phyloP scores from a whole-genome alignment of 805 yeast species.

The Saccharomycopsis selenospora region DNA sequence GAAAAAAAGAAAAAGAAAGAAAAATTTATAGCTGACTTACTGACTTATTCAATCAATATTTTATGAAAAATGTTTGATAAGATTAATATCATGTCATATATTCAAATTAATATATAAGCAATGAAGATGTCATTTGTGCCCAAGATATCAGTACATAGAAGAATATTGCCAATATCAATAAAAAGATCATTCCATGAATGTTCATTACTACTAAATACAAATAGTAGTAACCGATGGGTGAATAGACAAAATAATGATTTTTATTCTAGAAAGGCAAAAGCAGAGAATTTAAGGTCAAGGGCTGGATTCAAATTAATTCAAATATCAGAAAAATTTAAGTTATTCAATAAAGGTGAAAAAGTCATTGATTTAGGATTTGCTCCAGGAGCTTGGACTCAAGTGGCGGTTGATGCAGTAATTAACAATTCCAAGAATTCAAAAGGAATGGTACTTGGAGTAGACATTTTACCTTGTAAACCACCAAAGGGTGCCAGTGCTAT shows the following conservation, averaged over 20 bases:
- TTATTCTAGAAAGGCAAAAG: conserved; percentile 60
- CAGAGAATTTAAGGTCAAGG: conserved; percentile 59
- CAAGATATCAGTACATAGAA: too few species aligned
- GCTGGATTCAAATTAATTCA: conserved; percentile 88
- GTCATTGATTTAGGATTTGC: conserved; percentile 89
- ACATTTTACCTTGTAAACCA: conserved; percentile 70
- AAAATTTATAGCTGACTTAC: too few species aligned
- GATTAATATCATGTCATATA: too few species aligned
- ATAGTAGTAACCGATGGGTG: conserved; percentile 48
- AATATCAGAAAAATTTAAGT: conserved; percentile 52
- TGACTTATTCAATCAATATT: too few species aligned
- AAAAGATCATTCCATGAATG: conserved; percentile 25
- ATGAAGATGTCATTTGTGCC: too few species aligned
- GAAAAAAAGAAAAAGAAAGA: too few species aligned
- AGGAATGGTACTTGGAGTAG: conserved; percentile 74
- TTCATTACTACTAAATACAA: conserved; percentile 40
- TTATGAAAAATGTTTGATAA: too few species aligned
- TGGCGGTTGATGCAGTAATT: conserved; percentile 37
- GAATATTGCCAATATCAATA: too few species aligned
- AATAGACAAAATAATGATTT: conserved; percentile 59
- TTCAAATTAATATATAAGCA: too few species aligned
- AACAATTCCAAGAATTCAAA: conserved; percentile 39
- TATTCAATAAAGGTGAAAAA: conserved; percentile 48
- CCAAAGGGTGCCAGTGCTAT: conserved; percentile 73
- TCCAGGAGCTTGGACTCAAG: conserved; percentile 94